phyloP scores from a whole-genome alignment of 139 green algal species.

The Deuterostichococcus epilithicus region DNA sequence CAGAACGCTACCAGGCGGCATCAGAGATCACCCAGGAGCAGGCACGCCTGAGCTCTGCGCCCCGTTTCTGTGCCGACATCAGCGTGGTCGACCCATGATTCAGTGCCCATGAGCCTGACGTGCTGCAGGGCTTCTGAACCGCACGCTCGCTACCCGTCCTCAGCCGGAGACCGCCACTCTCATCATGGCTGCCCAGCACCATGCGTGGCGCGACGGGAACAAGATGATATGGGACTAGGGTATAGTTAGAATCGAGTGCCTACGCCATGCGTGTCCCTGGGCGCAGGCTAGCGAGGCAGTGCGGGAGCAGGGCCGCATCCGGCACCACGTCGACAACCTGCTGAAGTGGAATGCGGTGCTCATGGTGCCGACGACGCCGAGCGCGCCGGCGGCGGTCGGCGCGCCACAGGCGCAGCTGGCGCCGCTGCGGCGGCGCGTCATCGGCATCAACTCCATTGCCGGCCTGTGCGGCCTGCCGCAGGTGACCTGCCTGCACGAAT shows the following conservation, averaged over 20 bases:
- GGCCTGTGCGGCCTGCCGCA: slow-evolving; percentile 81
- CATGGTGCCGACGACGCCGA: slow-evolving; percentile 65
- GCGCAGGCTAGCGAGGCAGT: slow-evolving; percentile 12
- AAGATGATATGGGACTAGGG: no score
- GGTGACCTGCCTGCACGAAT: slow-evolving; percentile 28
- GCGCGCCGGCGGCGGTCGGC: slow-evolving; percentile 58
- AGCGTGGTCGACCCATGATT: no score
- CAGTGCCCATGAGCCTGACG: no score
- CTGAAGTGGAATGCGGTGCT: slow-evolving; percentile 62
- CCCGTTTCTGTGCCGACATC: not conserved
- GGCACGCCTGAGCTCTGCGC: slow-evolving; percentile 10
- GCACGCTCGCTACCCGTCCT: no score
- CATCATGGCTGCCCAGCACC: no score
- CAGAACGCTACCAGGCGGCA: slow-evolving; percentile 79
- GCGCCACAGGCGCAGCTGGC: slow-evolving; percentile 53
- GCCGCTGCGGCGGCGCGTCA: slow-evolving; percentile 47
- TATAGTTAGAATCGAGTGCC: no score
- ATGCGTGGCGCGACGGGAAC: no score
- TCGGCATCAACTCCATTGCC: slow-evolving; percentile 75
- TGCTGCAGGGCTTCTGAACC: no score
- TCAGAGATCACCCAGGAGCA: slow-evolving; percentile 46
- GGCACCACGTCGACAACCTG: slow-evolving; percentile 46
- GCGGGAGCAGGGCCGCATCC: slow-evolving; percentile 26
- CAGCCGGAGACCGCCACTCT: no score
- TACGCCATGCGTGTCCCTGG: not conserved